Conservation (phyloP, 2,329 filamentous ascomycete species). For the Hawksworthiomyces lignivorus region DNA sequence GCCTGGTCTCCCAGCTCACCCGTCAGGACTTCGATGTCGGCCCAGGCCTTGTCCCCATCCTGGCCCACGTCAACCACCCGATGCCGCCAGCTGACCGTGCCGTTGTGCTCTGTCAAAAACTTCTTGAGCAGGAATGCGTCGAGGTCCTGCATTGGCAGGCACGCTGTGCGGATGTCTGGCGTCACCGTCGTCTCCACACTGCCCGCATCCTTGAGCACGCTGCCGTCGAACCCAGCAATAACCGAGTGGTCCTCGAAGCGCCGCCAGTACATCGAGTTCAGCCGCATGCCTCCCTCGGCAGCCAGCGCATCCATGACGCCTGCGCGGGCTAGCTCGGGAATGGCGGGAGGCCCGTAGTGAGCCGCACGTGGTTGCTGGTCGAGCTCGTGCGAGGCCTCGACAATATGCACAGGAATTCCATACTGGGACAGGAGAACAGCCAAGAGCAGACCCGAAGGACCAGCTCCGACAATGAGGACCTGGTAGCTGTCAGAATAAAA, state of each 20-base stretch:
- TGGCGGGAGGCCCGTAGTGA: slow-evolving; percentile 52
- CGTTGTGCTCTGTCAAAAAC: slow-evolving; percentile 26
- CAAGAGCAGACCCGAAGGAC: slow-evolving; percentile 41
- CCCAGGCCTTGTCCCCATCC: slow-evolving; percentile 36
- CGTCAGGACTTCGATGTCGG: slow-evolving; percentile 32
- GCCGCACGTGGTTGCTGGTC: slow-evolving; percentile 55
- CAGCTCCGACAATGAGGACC: slow-evolving; percentile 42
- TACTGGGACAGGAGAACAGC: slow-evolving; percentile 45
- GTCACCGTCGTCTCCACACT: slow-evolving; percentile 15
- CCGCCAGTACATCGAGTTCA: slow-evolving; percentile 34
- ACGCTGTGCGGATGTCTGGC: slow-evolving; percentile 32
- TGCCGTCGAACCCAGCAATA: slow-evolving; percentile 30
- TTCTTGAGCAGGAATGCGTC: slow-evolving; percentile 36
- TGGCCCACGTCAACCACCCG: slow-evolving; percentile 39
- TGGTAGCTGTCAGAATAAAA: slow-evolving; percentile 10
- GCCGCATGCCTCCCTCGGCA: slow-evolving; percentile 29
- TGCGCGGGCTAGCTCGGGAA: slow-evolving; percentile 50
- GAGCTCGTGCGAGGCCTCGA: slow-evolving; percentile 47
- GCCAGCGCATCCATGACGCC: slow-evolving; percentile 44
- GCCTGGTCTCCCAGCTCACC: slow-evolving; percentile 15
- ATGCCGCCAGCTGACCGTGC: slow-evolving; percentile 37
- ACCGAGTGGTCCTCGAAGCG: slow-evolving; percentile 24
- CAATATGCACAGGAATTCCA: slow-evolving; percentile 42
- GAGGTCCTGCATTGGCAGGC: slow-evolving; percentile 34
- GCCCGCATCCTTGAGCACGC: slow-evolving; percentile 27